Conservation (phyloP, 179 eudicot species). For the Gypsophila paniculata region DNA sequence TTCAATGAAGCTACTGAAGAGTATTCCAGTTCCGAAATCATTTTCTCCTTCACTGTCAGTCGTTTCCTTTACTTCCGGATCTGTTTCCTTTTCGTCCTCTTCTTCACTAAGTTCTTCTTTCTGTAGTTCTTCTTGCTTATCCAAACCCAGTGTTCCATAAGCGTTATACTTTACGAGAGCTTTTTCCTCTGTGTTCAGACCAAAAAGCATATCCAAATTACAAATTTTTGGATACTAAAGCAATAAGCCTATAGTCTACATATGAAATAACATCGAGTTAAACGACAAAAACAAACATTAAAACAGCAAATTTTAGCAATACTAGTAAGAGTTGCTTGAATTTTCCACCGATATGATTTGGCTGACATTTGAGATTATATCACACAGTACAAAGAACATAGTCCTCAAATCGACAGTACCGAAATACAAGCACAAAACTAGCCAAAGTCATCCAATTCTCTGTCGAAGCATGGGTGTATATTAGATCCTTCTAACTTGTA, state of each 20-base stretch:
- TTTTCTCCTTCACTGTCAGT: constrained; percentile 27
- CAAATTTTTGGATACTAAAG: background rate
- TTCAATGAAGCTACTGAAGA: constrained; percentile 41
- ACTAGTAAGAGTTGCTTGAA: background rate
- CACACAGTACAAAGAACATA: background rate
- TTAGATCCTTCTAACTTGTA: background rate
- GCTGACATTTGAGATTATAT: constrained; percentile 2
- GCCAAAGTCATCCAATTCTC: background rate
- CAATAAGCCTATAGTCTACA: background rate
- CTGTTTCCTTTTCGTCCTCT: constrained; percentile 27
- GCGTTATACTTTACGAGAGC: constrained; percentile 28
- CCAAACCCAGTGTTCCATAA: constrained; percentile 20
- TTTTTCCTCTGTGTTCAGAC: constrained; percentile 36
- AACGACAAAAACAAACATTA: background rate
- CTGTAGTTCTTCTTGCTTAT: constrained; percentile 13
- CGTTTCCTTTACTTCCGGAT: constrained; percentile 4
- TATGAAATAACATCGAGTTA: background rate
- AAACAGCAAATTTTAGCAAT: background rate
- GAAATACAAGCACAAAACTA: background rate
- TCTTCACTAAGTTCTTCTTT: background rate
- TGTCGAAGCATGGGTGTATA: background rate
- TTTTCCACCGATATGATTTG: background rate
- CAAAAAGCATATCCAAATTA: constrained; percentile 17
- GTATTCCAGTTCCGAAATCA: constrained; percentile 26
- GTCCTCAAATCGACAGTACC: background rate